Evolutionary conservation across 257 asterid genomes (phyloP), one percentile per base, ranked within the genome.

Genomic region (Solanum lignicaule): DNA sequence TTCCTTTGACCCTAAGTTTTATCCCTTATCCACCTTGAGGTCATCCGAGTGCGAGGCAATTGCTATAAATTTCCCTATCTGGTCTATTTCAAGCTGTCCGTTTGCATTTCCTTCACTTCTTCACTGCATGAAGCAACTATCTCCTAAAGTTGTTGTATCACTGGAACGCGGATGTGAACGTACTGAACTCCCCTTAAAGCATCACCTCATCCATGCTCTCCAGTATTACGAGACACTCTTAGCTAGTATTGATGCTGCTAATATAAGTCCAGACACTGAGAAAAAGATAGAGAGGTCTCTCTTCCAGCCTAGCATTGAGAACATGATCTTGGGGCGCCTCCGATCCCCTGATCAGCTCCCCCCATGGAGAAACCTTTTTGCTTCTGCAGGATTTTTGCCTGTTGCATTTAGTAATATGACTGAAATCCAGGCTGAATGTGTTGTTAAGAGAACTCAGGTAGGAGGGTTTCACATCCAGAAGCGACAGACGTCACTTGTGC

Each of bases 381-480:
- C 89, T 8, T 89, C 95, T 29, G 92, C 94, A 5, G 94, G 96
- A 18, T 91, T 92, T 86, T 86, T 85, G 16, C 87, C 93, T 0
- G 68, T 89, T 27, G 60, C 92, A 1, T 78, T 91, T 65, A 92
- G 96, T 88, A 90, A 72, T 85, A 89, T 92, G 55, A 86, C 92
- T 7, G 94, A 92, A 88, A 86, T 94, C 15, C 96, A 92, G 75
- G 96, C 94, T 15, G 94, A 92, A 36, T 92, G 93, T 35, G 72
- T 92, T 46, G 65, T 90, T 83, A 91, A 88, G 89, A 86, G 90
- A 62, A 87, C 89, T 82, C 93, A 89, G 81, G 91, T 90, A 3
- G 73, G 90, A 60, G 96, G 96, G 27, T 93, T 92, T 87, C 92
- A 88, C 6, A 93, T 91, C 1, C 92, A 92, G 89, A 92, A 87